Evolutionary conservation across 202 grass and related monocot species (phyloP), one percentile per base, ranked within the genome.

Genomic region (Elaeis oleifera): DNA sequence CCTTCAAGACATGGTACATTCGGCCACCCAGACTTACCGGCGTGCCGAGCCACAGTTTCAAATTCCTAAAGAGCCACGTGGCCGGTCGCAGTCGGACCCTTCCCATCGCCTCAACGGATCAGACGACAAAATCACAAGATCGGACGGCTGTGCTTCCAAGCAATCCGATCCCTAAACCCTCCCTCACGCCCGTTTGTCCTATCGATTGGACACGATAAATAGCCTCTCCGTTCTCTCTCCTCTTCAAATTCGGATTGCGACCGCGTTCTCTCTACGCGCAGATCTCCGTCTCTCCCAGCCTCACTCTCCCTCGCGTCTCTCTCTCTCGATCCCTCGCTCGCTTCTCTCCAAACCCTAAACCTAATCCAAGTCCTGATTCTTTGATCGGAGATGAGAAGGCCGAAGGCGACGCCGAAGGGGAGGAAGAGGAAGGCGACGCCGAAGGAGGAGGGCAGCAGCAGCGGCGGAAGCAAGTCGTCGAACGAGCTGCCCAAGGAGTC

Each of bases 241-340:
- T 1, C 55, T 67, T 53, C 77, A 80, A 87, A 87, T 83, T 83
- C 76, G 71, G 72, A 44, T 13, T 44, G 36, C 36, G 63, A 59
- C 76, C 54, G 64, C 76, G 78, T 82, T 65, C 53, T 49, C 66
- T 70, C 44, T 66, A 87, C 69, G 79, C 83, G 48, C 66, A n/a
- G 70, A 36, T 69, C 50, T 63, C 68, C 58, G 27, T 69, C 60
- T 65, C 63, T 59, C 81, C 14, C 54, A 6, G 29, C n/a, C 44
- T 16, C 5, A 22, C 17, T 1, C 28, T 31, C 0, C 5, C 28
- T 31, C 5, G 26, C 5, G 26, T 49, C 68, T 21, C 39, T 58
- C 56, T 44, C 56, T 44, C 36, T 44, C 36, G 36, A 9, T 44
- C 36, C 23, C 19, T 31, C 29, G 21, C 5, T 23, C 18, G 6